A percentile compares a stretch with the other conserved stretches of the same genome.
These are phyloP conservation scores for Oryza meyeriana DNA, from an alignment of 176 grass and related monocot genomes.

Conservation along the genomic window DNA sequence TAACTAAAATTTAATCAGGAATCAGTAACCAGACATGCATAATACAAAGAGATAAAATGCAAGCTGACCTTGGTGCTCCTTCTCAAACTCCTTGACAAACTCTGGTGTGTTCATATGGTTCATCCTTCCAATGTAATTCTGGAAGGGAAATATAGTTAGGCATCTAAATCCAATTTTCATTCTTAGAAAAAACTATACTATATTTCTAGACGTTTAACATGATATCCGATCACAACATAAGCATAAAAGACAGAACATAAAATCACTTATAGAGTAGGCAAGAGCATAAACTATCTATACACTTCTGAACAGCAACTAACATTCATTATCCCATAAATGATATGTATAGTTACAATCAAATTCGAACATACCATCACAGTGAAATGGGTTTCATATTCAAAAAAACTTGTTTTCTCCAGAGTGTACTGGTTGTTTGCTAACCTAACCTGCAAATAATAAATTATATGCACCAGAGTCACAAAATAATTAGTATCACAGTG, in stretches of 20 bases:
- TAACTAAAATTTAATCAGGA: slow-evolving; percentile 46
- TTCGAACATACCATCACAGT: slow-evolving; percentile 83
- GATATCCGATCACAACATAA: background rate
- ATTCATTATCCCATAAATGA: slow-evolving; percentile 17
- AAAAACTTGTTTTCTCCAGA: slow-evolving; percentile 86
- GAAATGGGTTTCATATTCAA: slow-evolving; percentile 99
- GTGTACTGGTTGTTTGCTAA: slow-evolving; percentile 92
- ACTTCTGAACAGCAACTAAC: slow-evolving; percentile 5
- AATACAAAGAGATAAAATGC: background rate
- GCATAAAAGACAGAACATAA: background rate
- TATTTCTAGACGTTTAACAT: background rate
- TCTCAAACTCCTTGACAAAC: slow-evolving; percentile 81
- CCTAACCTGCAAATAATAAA: slow-evolving; percentile 57
- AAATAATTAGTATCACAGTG: slow-evolving; percentile 18
- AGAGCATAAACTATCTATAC: slow-evolving; percentile 5
- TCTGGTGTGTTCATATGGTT: slow-evolving; percentile 90
- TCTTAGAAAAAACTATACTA: background rate
- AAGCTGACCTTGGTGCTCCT: slow-evolving; percentile 83
- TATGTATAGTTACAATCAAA: background rate
- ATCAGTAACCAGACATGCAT: background rate
- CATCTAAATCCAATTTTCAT: background rate
- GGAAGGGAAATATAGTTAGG: slow-evolving; percentile 26
- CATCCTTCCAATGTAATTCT: slow-evolving; percentile 91
- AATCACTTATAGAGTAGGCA: background rate
- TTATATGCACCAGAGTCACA: slow-evolving; percentile 26